phyloP scores from a whole-genome alignment of 192 early-diverging fungal species.

The Coemansia sp. region DNA sequence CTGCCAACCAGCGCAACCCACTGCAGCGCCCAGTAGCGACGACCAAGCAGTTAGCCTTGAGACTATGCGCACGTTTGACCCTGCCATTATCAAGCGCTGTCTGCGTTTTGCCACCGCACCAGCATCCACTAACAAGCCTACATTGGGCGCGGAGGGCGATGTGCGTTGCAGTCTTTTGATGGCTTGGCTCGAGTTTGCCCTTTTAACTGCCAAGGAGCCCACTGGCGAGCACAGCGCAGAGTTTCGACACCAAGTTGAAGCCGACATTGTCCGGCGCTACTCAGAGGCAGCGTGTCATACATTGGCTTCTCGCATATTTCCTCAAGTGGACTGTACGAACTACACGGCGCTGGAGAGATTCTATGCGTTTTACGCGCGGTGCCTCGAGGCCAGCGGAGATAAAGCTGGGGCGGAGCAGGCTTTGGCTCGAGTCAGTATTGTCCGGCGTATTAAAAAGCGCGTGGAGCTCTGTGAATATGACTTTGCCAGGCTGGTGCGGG shows the following conservation, averaged over 20 bases:
- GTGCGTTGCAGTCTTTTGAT: conserved; percentile 16
- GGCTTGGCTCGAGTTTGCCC: conserved; percentile 38
- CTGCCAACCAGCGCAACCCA: neutral
- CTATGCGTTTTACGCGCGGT: conserved; percentile 19
- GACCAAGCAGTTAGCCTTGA: conserved; percentile 1
- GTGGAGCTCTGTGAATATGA: neutral
- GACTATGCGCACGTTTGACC: conserved; percentile 33
- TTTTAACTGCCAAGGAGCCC: conserved; percentile 19
- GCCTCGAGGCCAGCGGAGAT: neutral
- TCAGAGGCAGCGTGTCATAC: conserved; percentile 2
- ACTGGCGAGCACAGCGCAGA: neutral
- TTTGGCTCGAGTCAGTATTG: conserved; percentile 7
- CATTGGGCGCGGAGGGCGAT: neutral
- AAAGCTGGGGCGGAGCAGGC: neutral
- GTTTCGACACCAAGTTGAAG: conserved; percentile 14
- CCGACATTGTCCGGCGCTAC: conserved; percentile 6
- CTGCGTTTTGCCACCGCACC: neutral
- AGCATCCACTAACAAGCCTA: neutral
- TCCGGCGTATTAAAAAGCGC: conserved; percentile 3
- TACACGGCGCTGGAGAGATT: conserved; percentile 2
- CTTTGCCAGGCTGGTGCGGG: neutral
- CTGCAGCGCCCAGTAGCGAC: neutral
- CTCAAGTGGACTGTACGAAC: conserved; percentile 23
- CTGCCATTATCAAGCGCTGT: conserved; percentile 30
- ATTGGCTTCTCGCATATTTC: conserved; percentile 4